Evolutionary conservation across 371 early-diverging fungal species (phyloP).

Genomic region (Mortierella sp.): DNA sequence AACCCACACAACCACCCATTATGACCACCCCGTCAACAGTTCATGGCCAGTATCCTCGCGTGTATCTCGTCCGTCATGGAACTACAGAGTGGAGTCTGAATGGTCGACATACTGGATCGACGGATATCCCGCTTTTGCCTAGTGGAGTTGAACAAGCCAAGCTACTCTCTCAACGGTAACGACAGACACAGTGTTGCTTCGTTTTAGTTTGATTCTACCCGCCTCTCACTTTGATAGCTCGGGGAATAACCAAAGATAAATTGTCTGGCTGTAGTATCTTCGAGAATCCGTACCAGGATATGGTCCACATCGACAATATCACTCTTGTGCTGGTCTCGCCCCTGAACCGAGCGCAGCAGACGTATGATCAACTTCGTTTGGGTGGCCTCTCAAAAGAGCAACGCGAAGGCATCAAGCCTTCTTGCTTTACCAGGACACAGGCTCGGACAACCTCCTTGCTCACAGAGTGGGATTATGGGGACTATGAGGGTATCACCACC

Average conservation of each 20-base stretch:
- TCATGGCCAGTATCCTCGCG: slow-evolving; percentile 47
- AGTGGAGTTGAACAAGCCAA: slow-evolving; percentile 49
- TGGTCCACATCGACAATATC: slow-evolving; percentile 54
- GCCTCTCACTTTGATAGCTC: no score
- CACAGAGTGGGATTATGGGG: slow-evolving; percentile 57
- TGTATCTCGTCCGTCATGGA: slow-evolving; percentile 52
- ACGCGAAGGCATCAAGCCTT: slow-evolving; percentile 3
- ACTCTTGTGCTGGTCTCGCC: slow-evolving; percentile 49
- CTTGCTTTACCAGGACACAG: slow-evolving; percentile 42
- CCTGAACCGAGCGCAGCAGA: slow-evolving; percentile 52
- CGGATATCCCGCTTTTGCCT: slow-evolving; percentile 48
- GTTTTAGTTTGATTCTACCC: not conserved
- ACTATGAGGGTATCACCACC: slow-evolving; percentile 56
- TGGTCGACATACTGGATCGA: slow-evolving; percentile 51
- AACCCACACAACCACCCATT: not conserved
- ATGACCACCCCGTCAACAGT: slow-evolving; percentile 49
- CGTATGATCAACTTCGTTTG: slow-evolving; percentile 37
- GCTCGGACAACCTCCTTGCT: slow-evolving; percentile 29
- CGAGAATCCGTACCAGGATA: slow-evolving; percentile 55
- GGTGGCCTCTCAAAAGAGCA: slow-evolving; percentile 23
- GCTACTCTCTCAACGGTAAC: slow-evolving; percentile 37
- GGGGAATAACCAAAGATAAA: no score
- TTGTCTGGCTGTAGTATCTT: slow-evolving; percentile 26
- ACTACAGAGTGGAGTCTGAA: slow-evolving; percentile 55
- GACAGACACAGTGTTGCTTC: not conserved